Base-by-base conservation (phyloP, 1,284 basidiomycete genomes). In the Sanghuangporus baumii region DNA sequence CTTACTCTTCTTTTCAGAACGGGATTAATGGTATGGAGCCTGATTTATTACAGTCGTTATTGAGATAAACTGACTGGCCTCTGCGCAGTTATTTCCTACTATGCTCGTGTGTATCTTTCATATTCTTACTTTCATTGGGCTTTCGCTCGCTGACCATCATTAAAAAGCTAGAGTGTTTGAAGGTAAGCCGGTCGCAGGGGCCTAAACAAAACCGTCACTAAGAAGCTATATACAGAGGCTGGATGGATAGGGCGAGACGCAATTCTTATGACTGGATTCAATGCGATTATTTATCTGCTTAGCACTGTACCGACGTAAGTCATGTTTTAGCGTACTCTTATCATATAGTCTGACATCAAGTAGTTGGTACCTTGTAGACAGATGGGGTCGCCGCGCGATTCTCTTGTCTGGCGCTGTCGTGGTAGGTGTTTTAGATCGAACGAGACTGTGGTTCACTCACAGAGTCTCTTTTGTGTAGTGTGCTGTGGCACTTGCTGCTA, bases 161-260 rank as follows among this genome's bases (percentile, higher is more conserved):
- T 62, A 55, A 61, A 57, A 67, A 89, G 89, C 88, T 56, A 81
- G 87, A 64, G 91, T 94, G 1, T 95, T 94, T 70, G 91, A 94
- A 82, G 88, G 91, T 91, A 67, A 63, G 77, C 73, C 6, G 3
- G 20, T 23, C 59, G 40, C 34, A 18, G 40, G 11, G 34, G 9
- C 52, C 18, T 20, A 36, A 0, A 14, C 23, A 36, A 20, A 8
- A 14, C 6, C 26, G 1, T 34, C 38, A 63, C 4, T 26, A 26
- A 66, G 26, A 60, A 64, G 36, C 68, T n/a, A 72, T 62, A 71
- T 71, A 54, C 77, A 94, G 91, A 91, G 79, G 96, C 96, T 46
- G 96, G 96, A 48, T 99, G 96, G 96, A 84, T 97, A 63, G 96
- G 96, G n/a, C 84, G 96, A 58, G 88, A 98, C 69, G 96, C 96